Conservation (phyloP, 192 early-diverging fungal species). For the Obelidium mucronatum region DNA sequence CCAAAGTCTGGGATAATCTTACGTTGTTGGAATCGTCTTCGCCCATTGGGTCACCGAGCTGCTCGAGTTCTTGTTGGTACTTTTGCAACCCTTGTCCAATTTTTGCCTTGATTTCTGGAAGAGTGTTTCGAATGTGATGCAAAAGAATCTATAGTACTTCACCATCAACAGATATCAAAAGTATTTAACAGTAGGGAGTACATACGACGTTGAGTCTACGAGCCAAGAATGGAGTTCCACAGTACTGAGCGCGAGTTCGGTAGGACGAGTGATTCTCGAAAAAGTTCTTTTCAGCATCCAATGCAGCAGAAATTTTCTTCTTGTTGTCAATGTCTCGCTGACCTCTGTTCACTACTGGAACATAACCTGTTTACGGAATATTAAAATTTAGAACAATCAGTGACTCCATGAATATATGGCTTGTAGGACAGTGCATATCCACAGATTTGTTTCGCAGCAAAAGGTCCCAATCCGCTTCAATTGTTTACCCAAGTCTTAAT, state of each 20-base stretch:
- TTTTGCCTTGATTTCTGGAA: slow-evolving; percentile 99
- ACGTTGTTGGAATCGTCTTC: slow-evolving; percentile 78
- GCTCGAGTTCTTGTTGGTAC: slow-evolving; percentile 84
- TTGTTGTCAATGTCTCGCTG: slow-evolving; percentile 96
- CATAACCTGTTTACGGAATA: slow-evolving; percentile 93
- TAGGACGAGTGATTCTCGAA: slow-evolving; percentile 97
- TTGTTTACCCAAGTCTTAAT: no score
- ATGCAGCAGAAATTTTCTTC: slow-evolving; percentile 85
- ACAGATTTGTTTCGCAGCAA: no score
- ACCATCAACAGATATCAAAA: no score
- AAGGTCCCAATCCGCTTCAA: no score
- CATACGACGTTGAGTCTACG: slow-evolving; percentile 91
- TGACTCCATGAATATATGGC: no score
- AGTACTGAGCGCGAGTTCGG: slow-evolving; percentile 95
- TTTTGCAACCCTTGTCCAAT: slow-evolving; percentile 84
- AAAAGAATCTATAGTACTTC: slow-evolving; percentile 84
- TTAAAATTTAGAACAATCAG: no score
- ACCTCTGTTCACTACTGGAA: slow-evolving; percentile 99
- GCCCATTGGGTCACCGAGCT: slow-evolving; percentile 90
- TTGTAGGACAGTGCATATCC: no score
- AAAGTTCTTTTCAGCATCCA: slow-evolving; percentile 90
- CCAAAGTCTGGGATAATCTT: not conserved
- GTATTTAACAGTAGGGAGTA: not conserved
- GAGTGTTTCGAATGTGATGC: slow-evolving; percentile 98
- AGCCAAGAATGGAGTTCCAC: slow-evolving; percentile 97